These are phyloP conservation scores for Linanthus parryae DNA, from an alignment of 148 eudicot species.

Conservation along the genomic window DNA sequence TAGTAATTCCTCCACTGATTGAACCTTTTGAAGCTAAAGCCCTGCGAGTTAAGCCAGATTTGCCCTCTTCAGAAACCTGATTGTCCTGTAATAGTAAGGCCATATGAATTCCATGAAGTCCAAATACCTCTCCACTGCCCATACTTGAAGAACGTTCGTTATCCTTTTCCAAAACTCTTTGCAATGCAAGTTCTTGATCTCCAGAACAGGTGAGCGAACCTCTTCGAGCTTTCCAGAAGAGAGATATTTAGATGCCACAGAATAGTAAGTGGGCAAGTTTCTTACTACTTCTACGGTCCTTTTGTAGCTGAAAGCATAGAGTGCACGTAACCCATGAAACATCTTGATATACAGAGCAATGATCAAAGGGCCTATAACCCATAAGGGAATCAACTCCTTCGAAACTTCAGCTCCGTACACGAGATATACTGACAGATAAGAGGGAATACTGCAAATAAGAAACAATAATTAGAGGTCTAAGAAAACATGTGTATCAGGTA, in stretches of 20 bases:
- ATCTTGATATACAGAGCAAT: conserved; percentile 58
- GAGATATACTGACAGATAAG: conserved; percentile 52
- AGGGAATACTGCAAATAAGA: conserved; percentile 75
- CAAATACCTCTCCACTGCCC: conserved; percentile 53
- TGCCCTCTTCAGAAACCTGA: conserved; percentile 67
- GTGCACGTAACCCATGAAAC: conserved; percentile 33
- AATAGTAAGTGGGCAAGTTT: conserved; percentile 41
- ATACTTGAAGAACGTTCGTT: conserved; percentile 30
- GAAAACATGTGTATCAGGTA: too few relatives aligned
- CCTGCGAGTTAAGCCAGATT: too few relatives aligned
- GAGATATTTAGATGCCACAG: conserved; percentile 27
- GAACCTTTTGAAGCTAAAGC: too few relatives aligned
- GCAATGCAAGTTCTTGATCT: conserved; percentile 33
- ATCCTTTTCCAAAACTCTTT: conserved; percentile 25
- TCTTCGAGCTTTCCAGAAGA: conserved; percentile 51
- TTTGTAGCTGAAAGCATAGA: conserved; percentile 65
- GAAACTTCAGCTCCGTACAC: conserved; percentile 70
- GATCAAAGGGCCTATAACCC: conserved; percentile 72
- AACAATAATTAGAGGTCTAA: too few relatives aligned
- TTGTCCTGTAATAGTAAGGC: conserved; percentile 62
- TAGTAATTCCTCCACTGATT: too few relatives aligned
- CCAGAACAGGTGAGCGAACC: too few relatives aligned
- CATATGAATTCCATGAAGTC: conserved; percentile 77
- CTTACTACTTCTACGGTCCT: conserved; percentile 43
- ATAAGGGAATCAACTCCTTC: conserved; percentile 77